phyloP scores from a whole-genome alignment of 2,329 filamentous ascomycete genomes.

The Calonectria pteridis region DNA sequence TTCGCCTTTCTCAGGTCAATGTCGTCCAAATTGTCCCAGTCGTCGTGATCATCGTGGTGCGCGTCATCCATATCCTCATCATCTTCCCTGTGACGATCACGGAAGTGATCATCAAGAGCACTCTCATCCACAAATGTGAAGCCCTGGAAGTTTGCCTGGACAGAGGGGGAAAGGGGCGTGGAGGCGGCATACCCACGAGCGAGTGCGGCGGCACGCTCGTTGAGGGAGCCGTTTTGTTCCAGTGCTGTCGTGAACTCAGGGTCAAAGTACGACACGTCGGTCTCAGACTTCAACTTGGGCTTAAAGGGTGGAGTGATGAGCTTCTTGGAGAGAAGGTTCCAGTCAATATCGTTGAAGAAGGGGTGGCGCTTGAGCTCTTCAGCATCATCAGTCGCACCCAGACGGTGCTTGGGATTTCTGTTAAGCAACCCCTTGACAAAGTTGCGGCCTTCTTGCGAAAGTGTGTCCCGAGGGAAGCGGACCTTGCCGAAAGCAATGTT shows the following conservation, averaged over 20 bases:
- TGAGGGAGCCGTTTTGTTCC: conserved; percentile 87
- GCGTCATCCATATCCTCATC: conserved; percentile 74
- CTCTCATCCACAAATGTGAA: conserved; percentile 99
- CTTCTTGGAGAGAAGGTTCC: conserved; percentile 89
- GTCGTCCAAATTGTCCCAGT: conserved; percentile 72
- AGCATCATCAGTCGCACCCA: conserved; percentile 91
- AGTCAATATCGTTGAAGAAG: conserved; percentile 96
- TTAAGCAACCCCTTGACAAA: conserved; percentile 98
- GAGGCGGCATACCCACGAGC: conserved; percentile 89
- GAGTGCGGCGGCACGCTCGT: conserved; percentile 88
- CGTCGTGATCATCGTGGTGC: conserved; percentile 59
- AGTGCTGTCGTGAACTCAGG: conserved; percentile 97
- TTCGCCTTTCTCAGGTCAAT: conserved; percentile 65
- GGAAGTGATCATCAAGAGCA: conserved; percentile 88
- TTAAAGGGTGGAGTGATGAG: conserved; percentile 97
- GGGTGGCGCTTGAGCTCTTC: conserved; percentile 94
- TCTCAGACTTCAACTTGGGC: conserved; percentile 94
- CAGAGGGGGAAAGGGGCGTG: conserved; percentile 92
- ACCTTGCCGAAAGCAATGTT: conserved; percentile 99
- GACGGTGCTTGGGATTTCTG: conserved; percentile 93
- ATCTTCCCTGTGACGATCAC: conserved; percentile 59
- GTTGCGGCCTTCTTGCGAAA: conserved; percentile 94
- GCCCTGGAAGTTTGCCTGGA: conserved; percentile 98
- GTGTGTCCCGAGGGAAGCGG: conserved; percentile 91
- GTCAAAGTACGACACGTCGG: conserved; percentile 98